Conservation (phyloP, 179 eudicot species). For the Sideroxylon spinosum region DNA sequence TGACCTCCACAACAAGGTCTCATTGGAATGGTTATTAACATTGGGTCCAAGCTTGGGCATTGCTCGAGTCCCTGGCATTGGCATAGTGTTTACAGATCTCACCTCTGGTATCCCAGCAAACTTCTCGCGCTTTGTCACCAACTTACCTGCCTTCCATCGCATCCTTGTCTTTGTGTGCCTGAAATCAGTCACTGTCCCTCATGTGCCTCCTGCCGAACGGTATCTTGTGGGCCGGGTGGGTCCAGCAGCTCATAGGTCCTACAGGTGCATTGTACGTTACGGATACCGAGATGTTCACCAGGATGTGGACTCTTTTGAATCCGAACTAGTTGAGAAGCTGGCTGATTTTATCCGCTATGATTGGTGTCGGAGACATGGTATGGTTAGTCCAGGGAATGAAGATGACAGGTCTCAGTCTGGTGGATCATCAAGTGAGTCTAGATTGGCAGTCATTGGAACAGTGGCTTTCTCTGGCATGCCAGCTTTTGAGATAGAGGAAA, state of each 20-base stretch:
- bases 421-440: conserved; percentile 37
- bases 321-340: conserved; percentile 62
- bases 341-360: conserved; percentile 69
- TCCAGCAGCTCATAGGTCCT: conserved; percentile 70
- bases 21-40: conserved; percentile 83
- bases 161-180: conserved; percentile 77
- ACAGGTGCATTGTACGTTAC: conserved; percentile 82
- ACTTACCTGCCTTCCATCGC: conserved; percentile 86
- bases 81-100: conserved; percentile 79
- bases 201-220: conserved; percentile 72
- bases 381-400: conserved; percentile 16
- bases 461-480: conserved; percentile 37
- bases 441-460: conserved; percentile 60
- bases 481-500: conserved; percentile 53
- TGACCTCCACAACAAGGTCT: conserved; percentile 92
- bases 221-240: conserved; percentile 88
- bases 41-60: conserved; percentile 83
- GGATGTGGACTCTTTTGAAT: conserved; percentile 82
- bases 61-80: conserved; percentile 84
- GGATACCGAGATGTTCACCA: conserved; percentile 96
- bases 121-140: conserved; percentile 88
- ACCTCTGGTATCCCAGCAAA: conserved; percentile 88
- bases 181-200: conserved; percentile 84
- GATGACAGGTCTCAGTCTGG: conserved; percentile 26
- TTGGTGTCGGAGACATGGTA: conserved; percentile 39